Evolutionary conservation across 2,329 filamentous ascomycete species (phyloP).

Genomic region (Xylariaceae sp.): DNA sequence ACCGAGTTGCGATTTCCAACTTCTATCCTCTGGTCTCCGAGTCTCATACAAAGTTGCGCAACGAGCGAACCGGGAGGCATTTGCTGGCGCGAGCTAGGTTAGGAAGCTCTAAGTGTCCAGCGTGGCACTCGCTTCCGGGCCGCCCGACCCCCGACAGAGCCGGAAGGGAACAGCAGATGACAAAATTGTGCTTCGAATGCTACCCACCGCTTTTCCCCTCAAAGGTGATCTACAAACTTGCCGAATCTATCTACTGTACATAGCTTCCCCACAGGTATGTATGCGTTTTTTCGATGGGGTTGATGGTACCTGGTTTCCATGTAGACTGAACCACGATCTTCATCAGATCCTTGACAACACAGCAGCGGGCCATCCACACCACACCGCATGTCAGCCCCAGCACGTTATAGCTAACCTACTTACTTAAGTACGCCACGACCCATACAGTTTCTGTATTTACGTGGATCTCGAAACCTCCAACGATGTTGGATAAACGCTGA

Average conservation of each 20-base stretch:
- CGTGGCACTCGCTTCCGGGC: constrained; percentile 19
- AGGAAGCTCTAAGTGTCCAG: too few species aligned
- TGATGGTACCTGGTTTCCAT: constrained; percentile 10
- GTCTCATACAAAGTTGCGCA: constrained; percentile 9
- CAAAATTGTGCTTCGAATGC: too few species aligned
- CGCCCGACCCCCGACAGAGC: constrained; percentile 14
- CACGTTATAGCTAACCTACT: too few species aligned
- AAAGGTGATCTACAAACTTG: background rate
- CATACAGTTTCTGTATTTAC: too few species aligned
- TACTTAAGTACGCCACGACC: too few species aligned
- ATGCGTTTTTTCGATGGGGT: constrained; percentile 10
- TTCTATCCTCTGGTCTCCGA: too few species aligned
- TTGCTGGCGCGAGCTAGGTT: constrained; percentile 12
- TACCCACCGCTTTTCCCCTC: background rate
- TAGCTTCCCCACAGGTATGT: constrained; percentile 14
- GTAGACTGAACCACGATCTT: constrained; percentile 3
- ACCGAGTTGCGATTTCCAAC: too few species aligned
- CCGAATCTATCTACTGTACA: constrained; percentile 13
- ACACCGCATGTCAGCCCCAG: background rate
- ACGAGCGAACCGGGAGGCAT: constrained; percentile 12
- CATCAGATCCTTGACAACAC: constrained; percentile 1
- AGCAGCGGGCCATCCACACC: background rate
- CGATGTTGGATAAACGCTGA: too few species aligned
- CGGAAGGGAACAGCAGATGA: too few species aligned
- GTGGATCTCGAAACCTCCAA: too few species aligned